These are phyloP conservation scores for Skeletonema potamos DNA, from an alignment of 108 stramenopile genomes.

Conservation along the genomic window DNA sequence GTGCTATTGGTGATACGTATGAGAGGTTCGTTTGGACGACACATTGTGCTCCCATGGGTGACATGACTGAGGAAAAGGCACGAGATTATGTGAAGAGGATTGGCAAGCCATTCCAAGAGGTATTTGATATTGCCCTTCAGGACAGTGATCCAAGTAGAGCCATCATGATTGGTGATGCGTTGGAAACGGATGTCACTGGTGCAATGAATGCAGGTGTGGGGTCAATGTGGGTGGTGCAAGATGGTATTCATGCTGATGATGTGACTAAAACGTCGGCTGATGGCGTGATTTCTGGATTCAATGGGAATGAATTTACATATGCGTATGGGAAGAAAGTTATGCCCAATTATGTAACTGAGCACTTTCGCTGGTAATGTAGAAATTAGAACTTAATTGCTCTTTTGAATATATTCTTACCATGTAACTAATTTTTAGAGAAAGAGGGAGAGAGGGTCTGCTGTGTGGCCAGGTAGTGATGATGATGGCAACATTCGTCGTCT, in stretches of 20 bases:
- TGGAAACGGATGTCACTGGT: constrained; percentile 85
- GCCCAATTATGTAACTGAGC: constrained; percentile 27
- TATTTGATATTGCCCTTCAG: constrained; percentile 67
- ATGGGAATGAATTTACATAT: constrained; percentile 38
- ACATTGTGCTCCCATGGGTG: constrained; percentile 32
- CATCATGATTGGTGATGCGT: constrained; percentile 83
- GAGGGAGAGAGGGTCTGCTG: no score
- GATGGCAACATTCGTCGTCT: not conserved
- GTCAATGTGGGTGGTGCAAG: constrained; percentile 70
- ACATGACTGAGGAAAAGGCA: constrained; percentile 32
- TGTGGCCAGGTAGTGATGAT: not conserved
- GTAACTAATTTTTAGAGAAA: no score
- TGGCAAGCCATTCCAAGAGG: constrained; percentile 80
- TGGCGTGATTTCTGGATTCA: constrained; percentile 53
- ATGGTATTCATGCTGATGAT: constrained; percentile 67
- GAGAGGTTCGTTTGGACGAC: constrained; percentile 48
- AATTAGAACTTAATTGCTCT: not conserved
- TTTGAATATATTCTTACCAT: not conserved
- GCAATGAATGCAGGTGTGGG: constrained; percentile 47
- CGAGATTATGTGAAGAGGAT: constrained; percentile 58
- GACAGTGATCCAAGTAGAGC: constrained; percentile 25
- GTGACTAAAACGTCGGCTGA: constrained; percentile 43
- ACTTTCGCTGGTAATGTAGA: constrained; percentile 41
- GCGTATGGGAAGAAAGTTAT: constrained; percentile 28
- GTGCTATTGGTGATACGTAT: constrained; percentile 82